Base-by-base conservation (phyloP, 108 stramenopile genomes). In the Nannochloropsis granulata region DNA sequence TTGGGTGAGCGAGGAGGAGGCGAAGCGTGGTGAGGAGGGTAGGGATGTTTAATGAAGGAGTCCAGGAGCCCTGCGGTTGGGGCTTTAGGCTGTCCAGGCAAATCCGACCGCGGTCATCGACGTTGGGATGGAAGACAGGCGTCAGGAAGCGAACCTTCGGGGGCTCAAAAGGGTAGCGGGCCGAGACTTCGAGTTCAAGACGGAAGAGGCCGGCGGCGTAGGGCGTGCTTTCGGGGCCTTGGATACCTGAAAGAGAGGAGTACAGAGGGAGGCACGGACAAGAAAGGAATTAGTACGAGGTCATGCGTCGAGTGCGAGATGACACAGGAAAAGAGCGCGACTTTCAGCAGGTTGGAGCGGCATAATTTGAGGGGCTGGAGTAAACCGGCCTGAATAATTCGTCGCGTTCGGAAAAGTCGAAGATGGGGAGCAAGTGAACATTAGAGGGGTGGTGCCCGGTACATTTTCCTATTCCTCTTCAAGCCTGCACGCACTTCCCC, bases 111-210 rank as follows among this genome's bases (percentile, higher is more conserved):
- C 88, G 88, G 26, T 89, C 85, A 85, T 93, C 92, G 43, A 93
- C 85, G 81, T 93, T 93, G 79, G 92, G 92, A 85, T 93, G 93
- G 87, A 92, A 92, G 13, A 93, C 44, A 21, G 92, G 92, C 43
- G 93, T 93, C 25, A 92, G 42, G 85, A 93, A 93, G 12, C 93
- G 93, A 45, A 91, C 92, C 26, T 89, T 88, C 19, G 93, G 93
- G 14, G 93, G 93, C 81, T 93, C 92, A 78, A 92, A 93, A 25
- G 93, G 93, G 80, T 93, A 93, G 12, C 25, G 80, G 25, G 84
- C 84, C 84, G 88, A 87, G n/a, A 93, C 84, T 82, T 92, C 83
- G 21, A 93, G 79, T 10, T 88, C 84, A 21, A 93, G 82, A 24
- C 92, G 82, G 83, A 93, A 93, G 24, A 93, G 88, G 19, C 93